Evolutionary conservation across 78 protist genomes (phyloP), one percentile per base, ranked within the genome.

Genomic region (Chrysochromulina tobinii): DNA sequence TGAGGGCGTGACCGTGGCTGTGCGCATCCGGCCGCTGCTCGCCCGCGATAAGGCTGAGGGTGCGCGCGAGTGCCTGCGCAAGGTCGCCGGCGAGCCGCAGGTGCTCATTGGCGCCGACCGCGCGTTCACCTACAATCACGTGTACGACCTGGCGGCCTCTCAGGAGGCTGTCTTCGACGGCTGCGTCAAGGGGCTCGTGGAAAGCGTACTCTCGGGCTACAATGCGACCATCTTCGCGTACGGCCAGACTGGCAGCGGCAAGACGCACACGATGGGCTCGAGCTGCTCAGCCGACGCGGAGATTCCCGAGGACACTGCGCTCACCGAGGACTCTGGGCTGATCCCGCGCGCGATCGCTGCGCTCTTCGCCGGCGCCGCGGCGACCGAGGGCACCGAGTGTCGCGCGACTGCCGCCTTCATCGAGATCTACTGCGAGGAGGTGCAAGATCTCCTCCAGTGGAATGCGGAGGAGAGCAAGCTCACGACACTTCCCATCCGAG

Each of bases 341-440:
- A 57, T 94, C 3, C 96, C 96, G 3, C 94, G 94, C n/a, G 88
- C 92, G 3, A 27, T 85, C 11, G 9, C 11, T 6, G 57, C 53
- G 48, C n/a, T 94, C 6, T 94, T 94, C 38, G 54, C 9, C 0
- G 4, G 57, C 27, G 20, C 85, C 0, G 61, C 14, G 57, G 55
- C 6, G 21, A 48, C n/a, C 9, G 17, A 17, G 20, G 51, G 12
- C 1, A 23, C 67, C 11, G 17, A 18, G 15, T 58, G 27, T 67
- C 8, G 18, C 7, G 54, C 92, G 25, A 14, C 12, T 5, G 93
- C 86, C 0, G 73, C 94, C 12, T 92, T 95, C 61, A 38, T 95
- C 17, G 96, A 95, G 72, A 88, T 95, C 18, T 92, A 93, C 94
- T 88, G 91, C 69, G 94, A 90, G 50, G 91, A 90, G 25, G 72